Base-by-base conservation (phyloP, 257 asterid species). In the Jacaranda copaia region DNA sequence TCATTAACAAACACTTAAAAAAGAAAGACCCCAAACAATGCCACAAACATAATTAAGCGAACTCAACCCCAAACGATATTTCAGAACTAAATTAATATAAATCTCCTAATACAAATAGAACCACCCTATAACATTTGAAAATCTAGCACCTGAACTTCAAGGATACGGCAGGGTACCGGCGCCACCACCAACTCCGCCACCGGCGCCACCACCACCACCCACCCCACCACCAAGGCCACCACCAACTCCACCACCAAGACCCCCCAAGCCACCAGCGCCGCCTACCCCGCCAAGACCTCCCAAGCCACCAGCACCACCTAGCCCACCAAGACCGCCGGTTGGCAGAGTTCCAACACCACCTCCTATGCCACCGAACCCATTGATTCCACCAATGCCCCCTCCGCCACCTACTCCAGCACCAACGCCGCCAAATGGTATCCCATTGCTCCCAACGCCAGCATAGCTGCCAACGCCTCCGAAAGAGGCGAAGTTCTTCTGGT, bases 381-480 rank as follows among this genome's bases (percentile, higher is more conserved):
- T 38, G 32, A 25, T 25, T 25, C 32, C 32, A 25, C 32, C 32
- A 25, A 25, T 2, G 32, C 32, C 32, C 1, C 32, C 32, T 25
- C 32, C 32, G 73, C 57, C 20, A 1, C 89, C 89, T 2, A 79
- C 7, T 14, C 81, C 84, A 2, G 55, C 91, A 3, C 80, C 87
- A 4, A 81, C 76, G 36, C 89, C 89, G 2, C 86, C 91, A 20
- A 42, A 42, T 5, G 91, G 91, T 2, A 87, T 46, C 12, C 91
- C 89, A 20, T 45, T 40, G 36, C 38, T 18, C 38, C 91, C 91
- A n/a, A 87, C 18, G 49, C 89, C 89, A 55, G 80, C 7, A 82
- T 83, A 83, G 68, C 86, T 60, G 7, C 91, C 91, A 2, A 79
- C 58, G 8, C 92, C 92, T 4, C 87, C 80, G 15, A 79, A 81